A percentile compares a stretch with the other conserved stretches of the same genome.
Evolutionary conservation across 148 eudicot genomes (phyloP).

Genomic region (Bassia scoparia): DNA sequence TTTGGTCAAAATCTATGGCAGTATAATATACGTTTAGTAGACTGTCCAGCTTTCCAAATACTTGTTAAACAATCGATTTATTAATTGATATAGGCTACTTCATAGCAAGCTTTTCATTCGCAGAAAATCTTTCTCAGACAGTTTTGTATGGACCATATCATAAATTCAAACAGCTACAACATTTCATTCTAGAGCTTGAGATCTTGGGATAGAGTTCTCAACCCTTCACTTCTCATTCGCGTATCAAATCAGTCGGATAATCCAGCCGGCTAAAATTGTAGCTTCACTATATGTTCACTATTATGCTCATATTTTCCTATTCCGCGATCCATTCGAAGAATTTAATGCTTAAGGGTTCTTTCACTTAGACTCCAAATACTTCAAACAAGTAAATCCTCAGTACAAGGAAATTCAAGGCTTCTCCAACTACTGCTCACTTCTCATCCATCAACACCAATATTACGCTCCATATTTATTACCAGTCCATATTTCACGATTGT

Average conservation of each 20-base stretch:
- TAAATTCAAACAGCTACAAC: conserved; percentile 75
- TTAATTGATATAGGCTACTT: conserved; percentile 51
- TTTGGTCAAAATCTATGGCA: conserved; percentile 68
- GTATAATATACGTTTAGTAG: conserved; percentile 54
- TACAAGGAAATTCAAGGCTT: conserved; percentile 42
- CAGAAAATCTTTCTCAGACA: too few relatives aligned
- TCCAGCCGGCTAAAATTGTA: conserved; percentile 52
- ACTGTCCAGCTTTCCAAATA: conserved; percentile 47
- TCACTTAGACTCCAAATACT: conserved; percentile 48
- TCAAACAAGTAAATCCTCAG: conserved; percentile 54
- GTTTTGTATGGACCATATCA: conserved; percentile 82
- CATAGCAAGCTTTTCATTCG: conserved; percentile 37
- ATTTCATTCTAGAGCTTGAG: conserved; percentile 48
- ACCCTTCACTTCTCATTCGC: conserved; percentile 58
- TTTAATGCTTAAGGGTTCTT: conserved; percentile 46
- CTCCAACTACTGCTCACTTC: conserved; percentile 43
- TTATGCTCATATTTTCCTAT: conserved; percentile 45
- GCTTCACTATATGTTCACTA: conserved; percentile 62
- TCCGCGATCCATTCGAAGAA: conserved; percentile 64
- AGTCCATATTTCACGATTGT: too few relatives aligned
- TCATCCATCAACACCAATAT: too few relatives aligned
- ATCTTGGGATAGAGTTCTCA: conserved; percentile 60
- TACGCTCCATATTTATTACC: too few relatives aligned
- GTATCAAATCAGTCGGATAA: conserved; percentile 46
- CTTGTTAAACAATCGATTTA: conserved; percentile 54